Conservation (phyloP, 83 land plant species). For the Larix sibirica region DNA sequence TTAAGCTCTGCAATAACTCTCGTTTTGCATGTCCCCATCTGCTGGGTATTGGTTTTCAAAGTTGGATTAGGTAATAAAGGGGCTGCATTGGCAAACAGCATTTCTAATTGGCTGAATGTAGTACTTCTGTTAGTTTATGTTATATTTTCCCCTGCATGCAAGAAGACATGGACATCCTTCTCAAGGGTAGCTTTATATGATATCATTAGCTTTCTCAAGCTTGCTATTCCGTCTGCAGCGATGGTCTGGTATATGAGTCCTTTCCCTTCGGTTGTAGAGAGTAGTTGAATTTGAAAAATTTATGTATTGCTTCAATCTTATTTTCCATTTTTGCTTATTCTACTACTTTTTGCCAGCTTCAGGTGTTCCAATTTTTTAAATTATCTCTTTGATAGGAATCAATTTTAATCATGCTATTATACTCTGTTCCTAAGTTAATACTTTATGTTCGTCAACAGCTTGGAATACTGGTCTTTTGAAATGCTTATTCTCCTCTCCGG, state of each 20-base stretch:
- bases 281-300: background rate
- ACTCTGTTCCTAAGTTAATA: background rate
- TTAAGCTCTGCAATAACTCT: constrained; percentile 51
- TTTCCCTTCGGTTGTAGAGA: background rate
- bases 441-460: constrained; percentile 36
- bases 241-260: constrained; percentile 77
- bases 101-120: constrained; percentile 77
- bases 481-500: constrained; percentile 72
- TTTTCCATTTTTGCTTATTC: background rate
- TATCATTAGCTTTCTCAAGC: constrained; percentile 44
- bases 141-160: constrained; percentile 59
- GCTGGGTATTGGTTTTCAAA: constrained; percentile 69
- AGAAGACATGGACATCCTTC: constrained; percentile 67
- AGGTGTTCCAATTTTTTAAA: background rate
- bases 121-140: constrained; percentile 53
- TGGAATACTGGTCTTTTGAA: constrained; percentile 90
- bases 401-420: background rate
- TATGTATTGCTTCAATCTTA: background rate
- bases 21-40: constrained; percentile 47
- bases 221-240: constrained; percentile 72
- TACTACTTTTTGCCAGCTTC: background rate
- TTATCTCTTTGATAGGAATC: background rate
- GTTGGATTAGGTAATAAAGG: constrained; percentile 65
- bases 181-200: constrained; percentile 67
- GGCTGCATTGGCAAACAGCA: constrained; percentile 74